Percentiles rank a stretch among this genome's conserved stretches.
These are phyloP conservation scores for Colletotrichum musae DNA, from an alignment of 2,329 filamentous ascomycete genomes.

Conservation along the genomic window DNA sequence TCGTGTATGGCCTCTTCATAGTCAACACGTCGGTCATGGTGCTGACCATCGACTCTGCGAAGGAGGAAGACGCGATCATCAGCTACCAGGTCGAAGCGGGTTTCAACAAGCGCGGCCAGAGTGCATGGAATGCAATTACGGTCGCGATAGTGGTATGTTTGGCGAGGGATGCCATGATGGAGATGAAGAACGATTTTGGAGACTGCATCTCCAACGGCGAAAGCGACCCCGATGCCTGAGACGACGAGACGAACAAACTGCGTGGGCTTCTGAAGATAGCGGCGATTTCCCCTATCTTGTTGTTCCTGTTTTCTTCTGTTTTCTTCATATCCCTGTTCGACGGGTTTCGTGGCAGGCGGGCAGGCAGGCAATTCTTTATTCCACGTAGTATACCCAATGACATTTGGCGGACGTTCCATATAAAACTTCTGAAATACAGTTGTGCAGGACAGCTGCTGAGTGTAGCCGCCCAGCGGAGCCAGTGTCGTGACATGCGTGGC, in stretches of 20 bases:
- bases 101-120: constrained; percentile 56
- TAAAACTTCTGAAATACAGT: constrained; percentile 17
- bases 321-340: not conserved
- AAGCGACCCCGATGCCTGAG: constrained; percentile 56
- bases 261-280: not conserved
- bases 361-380: constrained; percentile 23
- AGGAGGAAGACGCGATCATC: constrained; percentile 51
- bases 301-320: not conserved
- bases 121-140: constrained; percentile 62
- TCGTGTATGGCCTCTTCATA: constrained; percentile 61
- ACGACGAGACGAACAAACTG: constrained; percentile 2
- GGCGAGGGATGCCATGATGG: constrained; percentile 57
- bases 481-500: constrained; percentile 1
- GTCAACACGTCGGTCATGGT: constrained; percentile 56
- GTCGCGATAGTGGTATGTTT: constrained; percentile 56
- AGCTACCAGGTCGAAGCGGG: constrained; percentile 60
- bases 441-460: not conserved
- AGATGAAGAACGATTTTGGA: constrained; percentile 54
- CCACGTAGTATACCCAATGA: constrained; percentile 26
- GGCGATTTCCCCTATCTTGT: not conserved
- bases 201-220: constrained; percentile 47
- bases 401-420: constrained; percentile 23
- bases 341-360: constrained; percentile 12
- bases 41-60: constrained; percentile 56
- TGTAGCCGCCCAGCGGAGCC: constrained; percentile 16